Evolutionary conservation across 208 protist species (phyloP), one percentile per base, ranked within the genome.

Genomic region (Trypanosomatidae sp.): DNA sequence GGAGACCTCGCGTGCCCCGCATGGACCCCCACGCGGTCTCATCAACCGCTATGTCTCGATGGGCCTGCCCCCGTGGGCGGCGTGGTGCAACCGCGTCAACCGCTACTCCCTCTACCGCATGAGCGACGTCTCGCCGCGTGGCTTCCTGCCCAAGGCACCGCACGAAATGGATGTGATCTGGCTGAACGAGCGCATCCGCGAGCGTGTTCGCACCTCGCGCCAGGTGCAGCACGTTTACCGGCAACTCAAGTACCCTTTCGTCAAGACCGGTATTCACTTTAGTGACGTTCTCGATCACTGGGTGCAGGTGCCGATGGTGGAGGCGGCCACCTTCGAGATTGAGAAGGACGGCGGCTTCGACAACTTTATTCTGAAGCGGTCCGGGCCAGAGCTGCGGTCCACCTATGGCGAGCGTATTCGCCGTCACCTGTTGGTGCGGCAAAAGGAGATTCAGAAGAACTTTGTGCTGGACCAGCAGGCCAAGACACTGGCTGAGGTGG

Each of bases 111-210:
- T 94, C 44, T 97, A 97, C 82, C 87, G 91, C 60, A 91, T 97
- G 90, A 89, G 85, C 46, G 89, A 93, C 46, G 82, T 94, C n/a
- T 83, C 83, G 5, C 82, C 87, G 41, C 93, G 90, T 49, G 66
- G 65, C 22, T 91, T 97, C 58, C 76, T 95, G 7, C 93, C 93
- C 25, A 91, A 90, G 71, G 71, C 83, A 7, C 88, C 91, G 30
- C 93, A 97, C 15, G 83, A 95, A 76, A 95, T 97, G 90, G 91
- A 97, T 71, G 93, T 95, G 8, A 95, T 97, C 79, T 97, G 93
- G 91, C 69, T 96, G 53, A 95, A 97, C 69, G 93, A 97, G 72
- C 89, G 91, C 4, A 84, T 97, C n/a, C 81, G 90, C 15, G 91
- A 95, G 73, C 87, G 93, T 2, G 93, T 97, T 50, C 86, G 90